Base-by-base conservation (phyloP, 83 land plant genomes). In the Picea abies region DNA sequence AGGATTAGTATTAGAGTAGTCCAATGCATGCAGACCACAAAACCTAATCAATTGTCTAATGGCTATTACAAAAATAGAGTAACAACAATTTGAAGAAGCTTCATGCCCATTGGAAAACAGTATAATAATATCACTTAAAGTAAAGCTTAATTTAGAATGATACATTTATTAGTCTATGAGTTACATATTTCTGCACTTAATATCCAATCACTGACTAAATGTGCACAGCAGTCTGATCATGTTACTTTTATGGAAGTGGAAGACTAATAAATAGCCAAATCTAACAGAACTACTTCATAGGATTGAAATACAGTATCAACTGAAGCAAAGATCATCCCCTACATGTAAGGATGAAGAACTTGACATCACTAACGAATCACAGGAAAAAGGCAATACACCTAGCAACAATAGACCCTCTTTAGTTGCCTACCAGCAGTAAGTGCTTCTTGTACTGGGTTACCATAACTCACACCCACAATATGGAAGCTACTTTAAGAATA, bases 1-100 rank as follows among this genome's bases (percentile, higher is more conserved):
- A 70, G 73, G 47, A 70, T 16, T 20, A 17, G 73, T 70, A 70
- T 70, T 70, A 70, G 73, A 70, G 39, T 0, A 70, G 44, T 69
- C 19, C 73, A 37, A 35, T 70, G 73, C 73, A 14, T 35, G 44
- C n/a, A 37, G 39, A 70, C n/a, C 12, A 11, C n/a, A 41, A 41
- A 70, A 70, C 44, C 35, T 35, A 70, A 70, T 70, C 44, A 70
- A 35, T 9, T 49, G 52, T 10, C 52, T 49, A 9, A 49, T 49
- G 47, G 17, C n/a, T 20, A 22, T 41, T 35, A 12, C 9, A 1
- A 37, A 17, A 70, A 70, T 7, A 32, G n/a, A 37, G 39, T 69
- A 32, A 1, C 37, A 32, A 69, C 72, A 32, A 5, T 69, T 69
- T 69, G 39, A 69, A 68, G 4, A 26, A 68, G 37, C 41, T 32